phyloP scores from a whole-genome alignment of 805 yeast genomes.

The Gaillardinia entomophila region DNA sequence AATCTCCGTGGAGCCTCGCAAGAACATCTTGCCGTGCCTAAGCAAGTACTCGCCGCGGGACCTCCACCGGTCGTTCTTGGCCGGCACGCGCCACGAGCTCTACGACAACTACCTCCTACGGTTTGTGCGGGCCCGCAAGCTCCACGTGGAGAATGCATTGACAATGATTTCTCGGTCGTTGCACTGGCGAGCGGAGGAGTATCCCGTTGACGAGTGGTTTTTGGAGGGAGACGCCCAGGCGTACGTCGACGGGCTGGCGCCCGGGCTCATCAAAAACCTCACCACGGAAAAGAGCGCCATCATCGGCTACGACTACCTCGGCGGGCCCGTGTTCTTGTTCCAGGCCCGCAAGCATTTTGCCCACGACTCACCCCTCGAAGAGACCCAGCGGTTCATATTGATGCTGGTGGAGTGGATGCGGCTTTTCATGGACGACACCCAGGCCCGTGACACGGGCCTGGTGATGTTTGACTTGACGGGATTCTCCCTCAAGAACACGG shows the following conservation, averaged over 20 bases:
- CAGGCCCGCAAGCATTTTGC: conserved; percentile 69
- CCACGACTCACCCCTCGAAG: conserved; percentile 50
- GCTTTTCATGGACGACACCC: conserved; percentile 53
- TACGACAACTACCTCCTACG: conserved; percentile 76
- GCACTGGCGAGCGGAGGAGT: conserved; percentile 66
- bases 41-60: not conserved
- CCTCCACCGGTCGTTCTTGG: not conserved
- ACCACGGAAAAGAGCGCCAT: conserved; percentile 66
- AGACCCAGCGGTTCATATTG: conserved; percentile 70
- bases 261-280: conserved; percentile 51
- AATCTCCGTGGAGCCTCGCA: not conserved
- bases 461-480: conserved; percentile 7
- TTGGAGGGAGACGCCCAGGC: conserved; percentile 67
- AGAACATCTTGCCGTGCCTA: not conserved
- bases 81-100: conserved; percentile 45
- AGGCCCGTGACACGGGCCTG: conserved; percentile 57
- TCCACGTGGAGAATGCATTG: conserved; percentile 64
- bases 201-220: conserved; percentile 56
- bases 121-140: conserved; percentile 82
- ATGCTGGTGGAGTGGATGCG: conserved; percentile 41
- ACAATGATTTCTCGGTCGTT: conserved; percentile 67
- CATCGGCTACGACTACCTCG: conserved; percentile 65
- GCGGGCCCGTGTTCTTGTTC: conserved; percentile 77
- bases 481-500: conserved; percentile 8
- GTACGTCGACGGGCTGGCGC: conserved; percentile 32